Evolutionary conservation across 768 basidiomycete species (phyloP).

Genomic region (Punctularia strigosozonata): DNA sequence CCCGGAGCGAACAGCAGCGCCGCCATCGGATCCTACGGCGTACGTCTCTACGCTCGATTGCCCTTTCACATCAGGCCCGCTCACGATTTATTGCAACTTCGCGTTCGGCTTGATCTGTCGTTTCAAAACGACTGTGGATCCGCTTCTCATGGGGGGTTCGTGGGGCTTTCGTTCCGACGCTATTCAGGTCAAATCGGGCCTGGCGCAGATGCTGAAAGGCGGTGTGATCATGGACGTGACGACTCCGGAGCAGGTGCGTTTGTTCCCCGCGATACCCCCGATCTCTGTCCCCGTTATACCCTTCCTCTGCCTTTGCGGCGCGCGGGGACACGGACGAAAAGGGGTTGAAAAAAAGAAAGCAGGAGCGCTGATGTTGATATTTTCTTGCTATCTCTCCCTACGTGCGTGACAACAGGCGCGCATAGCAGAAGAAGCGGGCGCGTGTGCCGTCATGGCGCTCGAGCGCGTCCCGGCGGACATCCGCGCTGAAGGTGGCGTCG

Average conservation of each 20-base stretch:
- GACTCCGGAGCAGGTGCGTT: constrained; percentile 52
- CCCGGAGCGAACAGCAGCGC: constrained; percentile 38
- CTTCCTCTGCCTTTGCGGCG: too few relatives aligned
- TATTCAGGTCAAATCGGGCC: constrained; percentile 75
- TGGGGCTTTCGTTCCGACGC: constrained; percentile 5
- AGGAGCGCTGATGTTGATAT: too few relatives aligned
- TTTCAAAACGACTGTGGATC: too few relatives aligned
- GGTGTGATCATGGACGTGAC: constrained; percentile 95
- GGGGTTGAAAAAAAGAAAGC: too few relatives aligned
- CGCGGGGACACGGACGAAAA: too few relatives aligned
- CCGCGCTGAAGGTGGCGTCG: constrained; percentile 83
- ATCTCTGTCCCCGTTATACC: too few relatives aligned
- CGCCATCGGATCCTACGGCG: constrained; percentile 64
- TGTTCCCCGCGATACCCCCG: background rate
- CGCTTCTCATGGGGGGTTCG: too few relatives aligned
- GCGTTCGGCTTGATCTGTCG: too few relatives aligned
- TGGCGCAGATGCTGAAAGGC: constrained; percentile 97
- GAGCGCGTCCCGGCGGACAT: constrained; percentile 96
- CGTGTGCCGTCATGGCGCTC: constrained; percentile 95
- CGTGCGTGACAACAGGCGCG: constrained; percentile 55
- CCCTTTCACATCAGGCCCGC: background rate
- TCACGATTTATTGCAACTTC: background rate
- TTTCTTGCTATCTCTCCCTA: constrained; percentile 10
- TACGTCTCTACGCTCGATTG: constrained; percentile 17
- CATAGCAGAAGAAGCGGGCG: constrained; percentile 95